phyloP scores from a whole-genome alignment of 768 basidiomycete species.

The Mrakia blollopis region DNA sequence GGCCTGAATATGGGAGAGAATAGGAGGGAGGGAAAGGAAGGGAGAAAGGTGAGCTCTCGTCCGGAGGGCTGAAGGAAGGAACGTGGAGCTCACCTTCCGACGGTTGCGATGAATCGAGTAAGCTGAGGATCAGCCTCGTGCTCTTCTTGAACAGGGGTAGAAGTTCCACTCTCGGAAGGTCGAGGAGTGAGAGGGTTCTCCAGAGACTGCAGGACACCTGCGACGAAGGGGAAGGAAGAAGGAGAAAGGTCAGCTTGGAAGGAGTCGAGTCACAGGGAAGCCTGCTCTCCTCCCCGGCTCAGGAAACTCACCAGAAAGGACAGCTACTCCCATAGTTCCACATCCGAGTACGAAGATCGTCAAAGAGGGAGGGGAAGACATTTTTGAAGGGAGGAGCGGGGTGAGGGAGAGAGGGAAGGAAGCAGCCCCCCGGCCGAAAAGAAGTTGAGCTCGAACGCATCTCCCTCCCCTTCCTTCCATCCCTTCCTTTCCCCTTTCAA shows the following conservation, averaged over 20 bases:
- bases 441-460: not conserved
- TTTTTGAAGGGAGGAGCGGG: not conserved
- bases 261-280: not conserved
- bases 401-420: not conserved
- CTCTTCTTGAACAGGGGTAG: constrained; percentile 19
- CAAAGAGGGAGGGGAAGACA: not conserved
- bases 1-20: constrained; percentile 13
- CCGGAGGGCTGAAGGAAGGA: not conserved
- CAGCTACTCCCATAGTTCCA: constrained; percentile 96
- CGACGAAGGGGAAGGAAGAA: not conserved
- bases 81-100: constrained; percentile 50
- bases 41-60: not conserved
- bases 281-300: not conserved
- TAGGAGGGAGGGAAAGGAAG: not conserved
- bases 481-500: not conserved
- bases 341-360: constrained; percentile 59
- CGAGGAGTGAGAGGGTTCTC: constrained; percentile 4
- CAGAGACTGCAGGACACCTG: constrained; percentile 32
- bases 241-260: not conserved
- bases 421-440: no score
- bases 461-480: not conserved
- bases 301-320: constrained; percentile 65
- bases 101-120: constrained; percentile 70
- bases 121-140: constrained; percentile 1
- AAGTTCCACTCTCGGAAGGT: constrained; percentile 16